Percentiles rank a stretch among this genome's conserved stretches.
These are phyloP conservation scores for Daldinia concentrica DNA, from an alignment of 495 filamentous ascomycete species.

Conservation along the genomic window DNA sequence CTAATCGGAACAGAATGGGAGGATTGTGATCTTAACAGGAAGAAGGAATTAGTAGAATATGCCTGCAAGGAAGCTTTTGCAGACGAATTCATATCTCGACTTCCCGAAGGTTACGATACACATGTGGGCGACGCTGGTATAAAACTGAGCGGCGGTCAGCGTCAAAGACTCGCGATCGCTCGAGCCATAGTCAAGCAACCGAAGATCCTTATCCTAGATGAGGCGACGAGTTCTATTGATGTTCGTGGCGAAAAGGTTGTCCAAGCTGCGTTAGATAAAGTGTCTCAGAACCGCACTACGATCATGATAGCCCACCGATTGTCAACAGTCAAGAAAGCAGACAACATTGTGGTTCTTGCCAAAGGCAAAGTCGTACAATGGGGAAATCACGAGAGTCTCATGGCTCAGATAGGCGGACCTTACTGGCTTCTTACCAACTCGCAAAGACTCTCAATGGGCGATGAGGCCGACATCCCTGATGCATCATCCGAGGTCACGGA, in stretches of 20 bases:
- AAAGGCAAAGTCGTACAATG: conserved; percentile 70
- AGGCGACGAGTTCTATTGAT: conserved; percentile 76
- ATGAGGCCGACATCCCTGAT: conserved; percentile 27
- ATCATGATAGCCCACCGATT: conserved; percentile 71
- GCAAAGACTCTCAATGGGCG: conserved; percentile 55
- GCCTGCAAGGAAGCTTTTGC: conserved; percentile 71
- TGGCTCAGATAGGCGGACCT: conserved; percentile 65
- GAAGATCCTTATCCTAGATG: conserved; percentile 83
- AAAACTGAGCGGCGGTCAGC: conserved; percentile 70
- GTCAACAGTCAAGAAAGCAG: conserved; percentile 67
- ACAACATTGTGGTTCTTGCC: conserved; percentile 70
- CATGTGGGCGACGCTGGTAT: conserved; percentile 66
- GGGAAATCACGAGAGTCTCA: conserved; percentile 73
- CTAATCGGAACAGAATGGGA: conserved; percentile 71
- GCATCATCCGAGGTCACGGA: conserved; percentile 42
- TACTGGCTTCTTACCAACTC: conserved; percentile 64
- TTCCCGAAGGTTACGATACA: conserved; percentile 74
- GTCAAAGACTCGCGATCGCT: conserved; percentile 74
- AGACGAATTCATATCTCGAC: conserved; percentile 66
- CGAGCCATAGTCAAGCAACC: conserved; percentile 79
- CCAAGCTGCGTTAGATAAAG: conserved; percentile 64
- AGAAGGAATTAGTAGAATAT: conserved; percentile 63
- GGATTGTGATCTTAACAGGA: conserved; percentile 57
- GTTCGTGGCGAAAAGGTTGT: conserved; percentile 66
- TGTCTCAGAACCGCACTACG: conserved; percentile 65